Base-by-base conservation (phyloP, 169 alveolate genomes). In the Babesia bovis region DNA sequence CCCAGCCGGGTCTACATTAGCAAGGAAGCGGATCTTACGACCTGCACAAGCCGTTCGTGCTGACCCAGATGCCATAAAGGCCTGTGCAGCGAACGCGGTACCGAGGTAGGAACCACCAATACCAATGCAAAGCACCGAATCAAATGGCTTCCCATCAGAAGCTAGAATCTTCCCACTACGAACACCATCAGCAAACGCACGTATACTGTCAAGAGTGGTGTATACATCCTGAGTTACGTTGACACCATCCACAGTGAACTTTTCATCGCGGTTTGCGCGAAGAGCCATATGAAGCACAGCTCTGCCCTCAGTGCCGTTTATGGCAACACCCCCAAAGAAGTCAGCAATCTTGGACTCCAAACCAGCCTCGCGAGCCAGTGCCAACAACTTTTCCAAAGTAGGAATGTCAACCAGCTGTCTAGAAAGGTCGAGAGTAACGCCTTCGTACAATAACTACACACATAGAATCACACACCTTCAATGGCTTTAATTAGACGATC, bases 41-140 rank as follows among this genome's bases (percentile, higher is more conserved):
- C 94, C 87, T 26, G 36, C 76, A 74, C 44, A 47, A 1, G 81
- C 69, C 40, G n/a, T 50, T 15, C 83, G 42, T 7, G 84, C 82
- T 13, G 32, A 44, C 32, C 30, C 72, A 17, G 57, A 74, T 7
- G 77, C 88, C 75, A 59, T 47, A 25, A 91, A 84, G 41, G 96
- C 98, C 82, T 96, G 97, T 44, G 88, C 91, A 10, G 95, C 96
- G 72, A 93, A 94, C 72, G 93, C 96, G 12, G 97, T 95, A 7
- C 99, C 99, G 40, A 98, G 89, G 91, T 94, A 98, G 28, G 98
- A 92, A n/a, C 99, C 99, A 30, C 99, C 99, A 59, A 98, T 98
- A 59, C 99, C 99, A 66, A 97, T 94, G 45, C 98, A 94, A 9
- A 98, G 84, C 51, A 94, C 85, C 71, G 95, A 94, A 63, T 84